phyloP scores from a whole-genome alignment of 108 stramenopile species.

The Cyclotella baltica region DNA sequence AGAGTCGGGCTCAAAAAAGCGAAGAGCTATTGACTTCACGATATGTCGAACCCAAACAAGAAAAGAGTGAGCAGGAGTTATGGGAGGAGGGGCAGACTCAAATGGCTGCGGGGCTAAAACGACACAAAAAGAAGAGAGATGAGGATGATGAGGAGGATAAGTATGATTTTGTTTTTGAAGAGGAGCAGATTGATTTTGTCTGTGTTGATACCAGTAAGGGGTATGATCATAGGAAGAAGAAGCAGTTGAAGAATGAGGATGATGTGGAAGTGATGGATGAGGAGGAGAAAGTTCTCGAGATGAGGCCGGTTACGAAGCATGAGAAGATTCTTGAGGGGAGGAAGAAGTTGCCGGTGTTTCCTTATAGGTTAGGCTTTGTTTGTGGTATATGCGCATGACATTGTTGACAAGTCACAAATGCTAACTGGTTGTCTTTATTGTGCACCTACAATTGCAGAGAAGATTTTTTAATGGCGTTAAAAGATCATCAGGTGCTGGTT shows the following conservation, averaged over 20 bases:
- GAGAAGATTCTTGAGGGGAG: constrained; percentile 91
- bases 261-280: constrained; percentile 20
- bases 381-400: too few species aligned
- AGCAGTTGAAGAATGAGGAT: constrained; percentile 46
- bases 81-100: constrained; percentile 97
- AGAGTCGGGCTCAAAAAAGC: constrained; percentile 70
- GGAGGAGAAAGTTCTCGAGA: constrained; percentile 51
- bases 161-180: constrained; percentile 96
- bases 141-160: constrained; percentile 69
- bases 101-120: constrained; percentile 60
- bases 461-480: constrained; percentile 83
- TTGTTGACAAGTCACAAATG: too few species aligned
- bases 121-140: constrained; percentile 40
- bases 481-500: constrained; percentile 91
- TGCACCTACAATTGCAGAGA: neutral
- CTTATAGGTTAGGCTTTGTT: constrained; percentile 62
- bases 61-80: constrained; percentile 95
- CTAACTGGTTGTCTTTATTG: constrained; percentile 23
- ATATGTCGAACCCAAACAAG: constrained; percentile 90
- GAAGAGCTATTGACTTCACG: constrained; percentile 84
- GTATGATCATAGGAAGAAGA: constrained; percentile 67
- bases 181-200: constrained; percentile 95
- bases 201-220: constrained; percentile 85
- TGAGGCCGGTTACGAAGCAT: constrained; percentile 77
- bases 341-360: constrained; percentile 95